phyloP scores from a whole-genome alignment of 148 eudicot genomes.

The Amaranthus cruentus region DNA sequence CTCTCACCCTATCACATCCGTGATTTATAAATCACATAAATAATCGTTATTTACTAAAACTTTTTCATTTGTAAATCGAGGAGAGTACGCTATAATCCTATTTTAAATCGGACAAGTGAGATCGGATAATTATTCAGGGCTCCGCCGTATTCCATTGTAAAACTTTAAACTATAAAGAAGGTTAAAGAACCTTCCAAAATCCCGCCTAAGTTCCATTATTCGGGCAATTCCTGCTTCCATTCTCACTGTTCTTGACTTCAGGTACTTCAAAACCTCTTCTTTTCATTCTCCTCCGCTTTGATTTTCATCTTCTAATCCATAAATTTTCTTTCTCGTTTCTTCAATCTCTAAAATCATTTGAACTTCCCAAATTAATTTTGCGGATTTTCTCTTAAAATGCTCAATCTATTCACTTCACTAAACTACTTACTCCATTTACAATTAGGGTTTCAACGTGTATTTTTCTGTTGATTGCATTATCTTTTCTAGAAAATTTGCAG shows the following conservation, averaged over 20 bases:
- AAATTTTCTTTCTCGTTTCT: neutral
- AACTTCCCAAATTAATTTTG: neutral
- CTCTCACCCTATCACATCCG: no score
- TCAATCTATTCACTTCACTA: neutral
- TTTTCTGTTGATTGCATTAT: neutral
- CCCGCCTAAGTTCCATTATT: no score
- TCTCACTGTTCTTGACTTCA: neutral
- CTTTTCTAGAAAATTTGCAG: neutral
- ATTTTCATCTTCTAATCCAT: no score
- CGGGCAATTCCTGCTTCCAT: neutral
- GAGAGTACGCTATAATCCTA: no score
- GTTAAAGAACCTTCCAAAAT: no score
- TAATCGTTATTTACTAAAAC: no score
- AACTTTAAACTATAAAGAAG: neutral
- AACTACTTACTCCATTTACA: no score
- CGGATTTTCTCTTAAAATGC: neutral
- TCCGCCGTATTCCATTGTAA: no score
- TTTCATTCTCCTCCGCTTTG: neutral
- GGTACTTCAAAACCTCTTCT: neutral
- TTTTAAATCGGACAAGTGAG: no score
- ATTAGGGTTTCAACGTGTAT: slow-evolving; percentile 2
- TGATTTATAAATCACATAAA: no score
- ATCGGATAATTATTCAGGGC: no score
- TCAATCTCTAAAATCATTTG: neutral
- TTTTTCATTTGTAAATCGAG: no score